Base-by-base conservation (phyloP, 805 yeast genomes). In the Clavispora phyllophila region DNA sequence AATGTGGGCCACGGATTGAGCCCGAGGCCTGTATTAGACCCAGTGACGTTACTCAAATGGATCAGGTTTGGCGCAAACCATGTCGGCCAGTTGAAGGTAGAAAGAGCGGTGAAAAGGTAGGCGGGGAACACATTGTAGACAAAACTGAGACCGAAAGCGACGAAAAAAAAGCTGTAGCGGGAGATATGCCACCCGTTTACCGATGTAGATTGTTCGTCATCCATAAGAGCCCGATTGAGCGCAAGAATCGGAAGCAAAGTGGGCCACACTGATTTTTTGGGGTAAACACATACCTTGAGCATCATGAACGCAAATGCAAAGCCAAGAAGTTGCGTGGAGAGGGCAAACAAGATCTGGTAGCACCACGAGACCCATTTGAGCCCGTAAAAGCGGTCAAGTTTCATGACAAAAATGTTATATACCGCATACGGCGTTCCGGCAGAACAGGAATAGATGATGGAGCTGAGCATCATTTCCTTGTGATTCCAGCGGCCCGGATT, bases 251-350 rank as follows among this genome's bases (percentile, higher is more conserved):
- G 75, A 26, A 70, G 49, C 22, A 68, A 58, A 3, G 73, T 68
- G 18, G 75, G 75, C 75, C 75, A 70, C 12, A 70, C 47, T 0
- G 74, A 60, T 46, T 65, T 68, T 19, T 60, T 58, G 2, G 75
- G 75, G 45, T 69, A 68, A 8, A 70, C 61, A 43, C 73, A 70
- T 25, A 82, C 75, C 45, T 76, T 73, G 53, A 84, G 72, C 70
- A 81, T 70, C 17, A 82, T 54, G 39, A 84, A 82, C 5, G 87
- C 86, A 56, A 82, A 73, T 1, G 85, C 82, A 53, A 79, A 76
- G 19, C 88, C 89, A 49, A 82, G 61, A 47, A 76, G 78, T 55
- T 81, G 82, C 2, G 85, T 70, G 2, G 83, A 70, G 4, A 80
- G 48, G 1, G 76, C 62, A 26, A 82, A 64, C 27, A 79, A 50